Evolutionary conservation across 331 rosid genomes (phyloP).

Genomic region (Saraca asoca): DNA sequence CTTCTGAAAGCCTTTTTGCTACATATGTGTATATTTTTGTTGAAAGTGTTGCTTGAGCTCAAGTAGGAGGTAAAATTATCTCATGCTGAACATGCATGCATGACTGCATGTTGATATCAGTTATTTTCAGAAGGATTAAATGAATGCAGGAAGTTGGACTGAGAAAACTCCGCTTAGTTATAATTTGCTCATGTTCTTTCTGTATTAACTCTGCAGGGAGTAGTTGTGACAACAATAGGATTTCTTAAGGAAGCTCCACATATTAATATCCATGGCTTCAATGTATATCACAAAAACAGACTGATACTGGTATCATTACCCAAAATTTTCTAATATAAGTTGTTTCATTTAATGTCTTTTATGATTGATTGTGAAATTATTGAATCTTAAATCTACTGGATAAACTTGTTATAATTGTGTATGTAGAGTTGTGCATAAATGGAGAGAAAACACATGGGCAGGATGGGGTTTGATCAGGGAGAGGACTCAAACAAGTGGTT

Average conservation of each 20-base stretch:
- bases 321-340: too few relatives aligned
- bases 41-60: background rate
- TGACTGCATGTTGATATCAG: constrained; percentile 10
- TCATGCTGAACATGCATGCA: constrained; percentile 24
- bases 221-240: constrained; percentile 73
- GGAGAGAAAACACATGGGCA: too few relatives aligned
- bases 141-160: background rate
- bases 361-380: too few relatives aligned
- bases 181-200: constrained; percentile 2
- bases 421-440: too few relatives aligned
- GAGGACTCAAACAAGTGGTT: too few relatives aligned
- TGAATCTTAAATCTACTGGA: too few relatives aligned
- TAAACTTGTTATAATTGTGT: too few relatives aligned
- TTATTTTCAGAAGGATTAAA: background rate
- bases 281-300: constrained; percentile 84
- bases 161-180: constrained; percentile 5
- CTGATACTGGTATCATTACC: constrained; percentile 82
- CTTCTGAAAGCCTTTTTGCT: constrained; percentile 7
- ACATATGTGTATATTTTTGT: too few relatives aligned
- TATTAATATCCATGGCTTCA: constrained; percentile 71
- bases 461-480: too few relatives aligned
- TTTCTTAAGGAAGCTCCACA: constrained; percentile 85
- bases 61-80: too few relatives aligned
- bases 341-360: too few relatives aligned
- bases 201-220: constrained; percentile 53